phyloP scores from a whole-genome alignment of 495 filamentous ascomycete species.

The Clohesyomyces aquaticus region DNA sequence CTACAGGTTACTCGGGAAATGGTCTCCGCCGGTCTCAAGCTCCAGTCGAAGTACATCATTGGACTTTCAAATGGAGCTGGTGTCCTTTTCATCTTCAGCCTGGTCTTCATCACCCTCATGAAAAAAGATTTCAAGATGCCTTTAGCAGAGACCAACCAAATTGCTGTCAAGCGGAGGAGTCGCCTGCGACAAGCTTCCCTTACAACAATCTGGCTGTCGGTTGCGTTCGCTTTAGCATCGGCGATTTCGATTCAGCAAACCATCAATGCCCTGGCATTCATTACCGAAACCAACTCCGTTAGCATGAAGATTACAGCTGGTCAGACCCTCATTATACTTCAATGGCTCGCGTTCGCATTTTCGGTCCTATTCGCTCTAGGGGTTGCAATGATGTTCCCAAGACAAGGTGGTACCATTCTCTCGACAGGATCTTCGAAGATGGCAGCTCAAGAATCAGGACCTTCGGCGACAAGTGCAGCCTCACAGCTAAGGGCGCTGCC shows the following conservation, averaged over 20 bases:
- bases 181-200: conserved; percentile 2
- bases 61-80: conserved; percentile 3
- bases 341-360: conserved; percentile 5
- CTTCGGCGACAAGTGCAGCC: not conserved
- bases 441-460: not conserved
- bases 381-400: not conserved
- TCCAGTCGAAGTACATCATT: conserved; percentile 4
- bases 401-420: conserved; percentile 3
- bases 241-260: not conserved
- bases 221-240: conserved; percentile 1
- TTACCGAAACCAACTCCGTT: not conserved
- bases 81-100: not conserved
- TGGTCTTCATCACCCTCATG: not conserved
- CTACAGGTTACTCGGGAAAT: not conserved
- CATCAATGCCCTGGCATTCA: not conserved
- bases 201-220: conserved; percentile 9
- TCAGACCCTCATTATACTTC: not conserved
- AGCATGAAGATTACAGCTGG: conserved; percentile 2
- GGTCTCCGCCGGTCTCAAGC: not conserved
- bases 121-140: conserved; percentile 2
- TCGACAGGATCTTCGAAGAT: conserved; percentile 1
- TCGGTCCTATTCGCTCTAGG: conserved; percentile 7
- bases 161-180: not conserved
- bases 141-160: not conserved
- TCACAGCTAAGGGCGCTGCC: not conserved